These are phyloP conservation scores for Pichia rugopelliculosa DNA, from an alignment of 805 yeast genomes.

Conservation along the genomic window DNA sequence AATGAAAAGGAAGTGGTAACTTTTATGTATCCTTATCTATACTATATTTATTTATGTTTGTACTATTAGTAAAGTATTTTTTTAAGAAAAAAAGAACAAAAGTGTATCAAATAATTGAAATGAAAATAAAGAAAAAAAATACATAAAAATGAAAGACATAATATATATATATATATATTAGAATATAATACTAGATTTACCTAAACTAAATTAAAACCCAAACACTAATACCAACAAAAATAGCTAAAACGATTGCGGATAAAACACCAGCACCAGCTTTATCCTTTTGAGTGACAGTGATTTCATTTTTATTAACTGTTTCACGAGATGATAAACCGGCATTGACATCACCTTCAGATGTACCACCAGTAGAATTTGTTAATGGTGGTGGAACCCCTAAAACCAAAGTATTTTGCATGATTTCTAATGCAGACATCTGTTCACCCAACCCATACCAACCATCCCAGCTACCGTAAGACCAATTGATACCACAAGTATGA, in stretches of 20 bases:
- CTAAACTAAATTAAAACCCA: slow-evolving; percentile 54
- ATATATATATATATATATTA: not conserved
- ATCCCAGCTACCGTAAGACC: slow-evolving; percentile 61
- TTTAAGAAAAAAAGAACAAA: not conserved
- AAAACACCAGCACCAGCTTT: slow-evolving; percentile 85
- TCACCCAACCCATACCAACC: slow-evolving; percentile 73
- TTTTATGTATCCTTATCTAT: not conserved
- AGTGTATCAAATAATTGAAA: not conserved
- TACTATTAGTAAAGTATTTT: not conserved
- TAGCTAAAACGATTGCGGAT: slow-evolving; percentile 65
- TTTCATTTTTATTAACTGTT: slow-evolving; percentile 31
- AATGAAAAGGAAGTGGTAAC: slow-evolving; percentile 11
- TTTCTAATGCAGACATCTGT: slow-evolving; percentile 72
- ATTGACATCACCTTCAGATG: slow-evolving; percentile 53
- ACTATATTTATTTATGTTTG: not conserved
- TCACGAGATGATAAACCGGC: slow-evolving; percentile 50
- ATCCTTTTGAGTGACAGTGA: slow-evolving; percentile 53
- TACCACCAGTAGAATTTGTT: slow-evolving; percentile 58
- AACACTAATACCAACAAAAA: slow-evolving; percentile 55
- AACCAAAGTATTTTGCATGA: slow-evolving; percentile 40
- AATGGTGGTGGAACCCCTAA: slow-evolving; percentile 46
- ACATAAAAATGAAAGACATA: not conserved
- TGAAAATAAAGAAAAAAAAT: not conserved
- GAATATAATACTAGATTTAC: slow-evolving; percentile 25
- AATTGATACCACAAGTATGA: slow-evolving; percentile 74